Base-by-base conservation (phyloP, 768 basidiomycete genomes). In the Russula emetica region DNA sequence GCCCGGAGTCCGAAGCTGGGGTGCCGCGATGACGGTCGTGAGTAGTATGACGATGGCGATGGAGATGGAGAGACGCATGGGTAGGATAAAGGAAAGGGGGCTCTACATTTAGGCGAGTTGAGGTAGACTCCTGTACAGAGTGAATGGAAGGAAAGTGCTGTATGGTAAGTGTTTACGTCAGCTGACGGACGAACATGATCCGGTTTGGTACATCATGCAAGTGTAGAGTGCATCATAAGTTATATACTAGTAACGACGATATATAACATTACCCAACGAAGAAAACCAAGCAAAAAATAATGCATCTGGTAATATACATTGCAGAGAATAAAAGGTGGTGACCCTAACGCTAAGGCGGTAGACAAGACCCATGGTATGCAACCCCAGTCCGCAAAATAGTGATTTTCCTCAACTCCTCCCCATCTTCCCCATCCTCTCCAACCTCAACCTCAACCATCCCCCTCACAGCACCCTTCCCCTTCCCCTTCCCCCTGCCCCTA, bases 361-460 rank as follows among this genome's bases (percentile, higher is more conserved):
- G 73, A 62, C 80, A 81, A 67, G 71, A 75, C 66, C 70, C 69
- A 70, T 91, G 88, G 69, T 84, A 85, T 74, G 84, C 78, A 66
- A 75, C 71, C 67, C 86, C 87, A 70, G 82, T 81, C 76, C 85
- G 82, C 67, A 82, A 80, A 66, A 85, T 78, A 51, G 81, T 71
- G 54, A 86, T 62, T 73, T 52, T 75, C 70, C 34, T 53, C 24
- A 5, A 18, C 44, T 28, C 20, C 2, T 36, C 45, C 26, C 26
- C 49, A 11, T 50, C 58, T 1, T 42, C 58, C 3, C 26, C 58
- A 20, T 16, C 24, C n/a, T 52, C 55, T 42, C 34, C 62, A 16
- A 54, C 62, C 40, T 71, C 72, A 6, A 50, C 49, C 22, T 47
- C 45, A 14, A 32, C 28, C 40, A 18, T 24, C 13, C 11, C 55